Percentiles rank a stretch among this genome's conserved stretches.
Conservation (phyloP, 768 basidiomycete genomes). For the Tylopilus intermedius region DNA sequence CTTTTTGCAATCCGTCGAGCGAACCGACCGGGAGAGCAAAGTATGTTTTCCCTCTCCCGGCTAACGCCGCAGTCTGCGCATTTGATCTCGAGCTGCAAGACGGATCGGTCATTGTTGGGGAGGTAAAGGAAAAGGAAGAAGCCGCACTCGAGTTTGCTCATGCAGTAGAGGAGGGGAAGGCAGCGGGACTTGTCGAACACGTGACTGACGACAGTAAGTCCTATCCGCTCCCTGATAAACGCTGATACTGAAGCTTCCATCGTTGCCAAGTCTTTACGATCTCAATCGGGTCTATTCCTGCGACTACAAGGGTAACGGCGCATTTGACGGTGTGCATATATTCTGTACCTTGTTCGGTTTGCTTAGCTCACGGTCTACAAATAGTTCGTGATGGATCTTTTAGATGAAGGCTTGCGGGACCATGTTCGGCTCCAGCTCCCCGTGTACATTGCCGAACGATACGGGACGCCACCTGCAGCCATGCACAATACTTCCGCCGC, state of each 20-base stretch:
- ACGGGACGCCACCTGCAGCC: conserved; percentile 42
- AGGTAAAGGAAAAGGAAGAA: conserved; percentile 43
- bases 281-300: conserved; percentile 51
- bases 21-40: conserved; percentile 41
- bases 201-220: conserved; percentile 49
- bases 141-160: conserved; percentile 39
- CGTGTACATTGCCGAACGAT: conserved; percentile 45
- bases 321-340: conserved; percentile 37
- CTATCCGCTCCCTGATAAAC: neutral
- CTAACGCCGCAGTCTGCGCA: conserved; percentile 47
- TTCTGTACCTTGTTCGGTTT: neutral
- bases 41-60: conserved; percentile 59
- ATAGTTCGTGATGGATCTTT: conserved; percentile 51
- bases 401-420: conserved; percentile 44
- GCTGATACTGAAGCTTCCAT: neutral
- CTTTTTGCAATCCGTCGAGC: conserved; percentile 36
- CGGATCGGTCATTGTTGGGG: conserved; percentile 39
- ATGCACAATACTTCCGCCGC: conserved; percentile 31
- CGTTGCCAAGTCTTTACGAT: conserved; percentile 47
- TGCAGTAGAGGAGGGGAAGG: conserved; percentile 37
- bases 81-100: conserved; percentile 48
- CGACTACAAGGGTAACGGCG: conserved; percentile 35
- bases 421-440: conserved; percentile 54
- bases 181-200: conserved; percentile 44
- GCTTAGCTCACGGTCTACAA: neutral